Conservation (phyloP, 805 yeast species). For the Allodekkera sacchari region DNA sequence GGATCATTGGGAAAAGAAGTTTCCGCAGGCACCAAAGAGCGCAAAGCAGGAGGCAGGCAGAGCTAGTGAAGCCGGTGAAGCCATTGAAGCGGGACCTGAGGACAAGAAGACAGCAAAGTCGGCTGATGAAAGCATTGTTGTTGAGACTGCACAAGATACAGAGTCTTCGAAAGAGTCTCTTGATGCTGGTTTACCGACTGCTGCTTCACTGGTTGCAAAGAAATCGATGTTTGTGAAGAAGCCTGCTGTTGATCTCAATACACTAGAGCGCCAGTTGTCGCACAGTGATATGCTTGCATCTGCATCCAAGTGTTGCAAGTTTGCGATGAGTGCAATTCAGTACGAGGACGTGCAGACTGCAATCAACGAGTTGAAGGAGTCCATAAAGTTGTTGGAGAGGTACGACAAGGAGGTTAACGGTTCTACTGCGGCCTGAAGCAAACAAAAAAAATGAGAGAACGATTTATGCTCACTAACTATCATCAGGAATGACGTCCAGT, state of each 20-base stretch:
- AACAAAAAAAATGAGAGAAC: too few species aligned
- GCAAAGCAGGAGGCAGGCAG: neutral
- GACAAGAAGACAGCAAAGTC: too few species aligned
- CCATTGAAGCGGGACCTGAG: neutral
- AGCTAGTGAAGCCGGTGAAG: neutral
- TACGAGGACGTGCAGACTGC: conserved; percentile 68
- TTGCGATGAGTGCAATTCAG: conserved; percentile 65
- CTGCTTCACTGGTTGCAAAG: conserved; percentile 5
- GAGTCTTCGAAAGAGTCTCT: too few species aligned
- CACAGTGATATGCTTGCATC: conserved; percentile 26
- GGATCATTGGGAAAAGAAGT: conserved; percentile 5
- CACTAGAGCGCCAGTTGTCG: conserved; percentile 13
- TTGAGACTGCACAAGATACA: too few species aligned
- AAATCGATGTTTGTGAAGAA: neutral
- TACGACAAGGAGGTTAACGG: neutral
- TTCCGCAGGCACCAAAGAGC: conserved; percentile 9
- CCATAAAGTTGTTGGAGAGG: conserved; percentile 26
- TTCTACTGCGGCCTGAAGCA: too few species aligned
- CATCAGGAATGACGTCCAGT: too few species aligned
- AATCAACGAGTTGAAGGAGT: conserved; percentile 40
- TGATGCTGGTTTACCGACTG: conserved; percentile 33
- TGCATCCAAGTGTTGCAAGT: conserved; percentile 59
- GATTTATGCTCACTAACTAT: too few species aligned
- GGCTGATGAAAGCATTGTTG: too few species aligned
- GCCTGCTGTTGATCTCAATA: conserved; percentile 8